Evolutionary conservation across 257 asterid species (phyloP).

Genomic region (Solanum chiquidenum): DNA sequence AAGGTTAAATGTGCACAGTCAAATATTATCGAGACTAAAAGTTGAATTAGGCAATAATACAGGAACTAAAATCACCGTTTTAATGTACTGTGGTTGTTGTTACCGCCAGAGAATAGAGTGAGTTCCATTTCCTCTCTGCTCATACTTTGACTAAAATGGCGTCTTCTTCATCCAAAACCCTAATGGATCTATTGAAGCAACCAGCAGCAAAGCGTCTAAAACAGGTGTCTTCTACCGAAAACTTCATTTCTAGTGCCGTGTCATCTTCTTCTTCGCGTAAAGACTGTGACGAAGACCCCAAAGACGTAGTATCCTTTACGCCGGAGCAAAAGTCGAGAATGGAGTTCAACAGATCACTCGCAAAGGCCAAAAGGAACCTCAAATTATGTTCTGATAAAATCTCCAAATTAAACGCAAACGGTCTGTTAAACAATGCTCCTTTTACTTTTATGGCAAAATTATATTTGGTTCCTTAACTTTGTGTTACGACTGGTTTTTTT

Average conservation of each 20-base stretch:
- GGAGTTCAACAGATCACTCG: constrained; percentile 66
- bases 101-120: neutral
- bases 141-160: neutral
- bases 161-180: constrained; percentile 51
- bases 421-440: neutral
- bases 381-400: constrained; percentile 51
- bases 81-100: no score
- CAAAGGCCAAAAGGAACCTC: constrained; percentile 60
- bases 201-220: constrained; percentile 80
- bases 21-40: no score
- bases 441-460: neutral
- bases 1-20: no score
- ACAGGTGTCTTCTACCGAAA: constrained; percentile 21
- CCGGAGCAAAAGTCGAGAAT: constrained; percentile 56
- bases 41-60: no score
- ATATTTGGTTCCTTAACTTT: neutral
- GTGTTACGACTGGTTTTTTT: neutral
- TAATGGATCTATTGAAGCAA: constrained; percentile 57
- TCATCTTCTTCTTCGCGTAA: constrained; percentile 11
- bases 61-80: no score
- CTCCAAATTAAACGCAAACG: constrained; percentile 19
- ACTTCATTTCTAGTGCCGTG: neutral
- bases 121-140: neutral
- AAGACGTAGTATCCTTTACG: constrained; percentile 20
- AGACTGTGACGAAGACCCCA: constrained; percentile 7